These are phyloP conservation scores for Discostella stelligeroides DNA, from an alignment of 108 stramenopile species.

Conservation along the genomic window DNA sequence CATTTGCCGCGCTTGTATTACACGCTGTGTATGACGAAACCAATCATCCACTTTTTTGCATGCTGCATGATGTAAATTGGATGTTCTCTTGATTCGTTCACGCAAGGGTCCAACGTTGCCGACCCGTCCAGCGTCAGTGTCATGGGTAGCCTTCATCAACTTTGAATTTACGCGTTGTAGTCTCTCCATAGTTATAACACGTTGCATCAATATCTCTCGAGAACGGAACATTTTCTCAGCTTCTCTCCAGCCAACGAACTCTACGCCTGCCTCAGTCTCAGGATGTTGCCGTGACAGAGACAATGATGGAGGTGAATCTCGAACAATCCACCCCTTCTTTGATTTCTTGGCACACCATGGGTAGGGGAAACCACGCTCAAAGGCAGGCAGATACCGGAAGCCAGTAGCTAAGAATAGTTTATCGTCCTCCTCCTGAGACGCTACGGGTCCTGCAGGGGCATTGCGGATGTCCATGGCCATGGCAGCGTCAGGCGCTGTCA, in stretches of 20 bases:
- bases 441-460: neutral
- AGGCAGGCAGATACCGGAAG: constrained; percentile 20
- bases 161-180: too few relatives aligned
- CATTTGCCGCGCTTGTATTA: neutral
- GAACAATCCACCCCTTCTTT: constrained; percentile 21
- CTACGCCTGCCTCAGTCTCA: neutral
- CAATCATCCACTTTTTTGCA: constrained; percentile 10
- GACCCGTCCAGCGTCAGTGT: neutral
- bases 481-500: too few relatives aligned
- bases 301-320: constrained; percentile 14
- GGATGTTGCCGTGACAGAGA: neutral
- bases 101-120: neutral
- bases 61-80: neutral
- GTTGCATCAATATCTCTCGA: constrained; percentile 4
- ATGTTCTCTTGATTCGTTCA: neutral
- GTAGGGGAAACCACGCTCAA: constrained; percentile 28
- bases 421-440: constrained; percentile 6
- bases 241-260: constrained; percentile 30
- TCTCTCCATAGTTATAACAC: neutral
- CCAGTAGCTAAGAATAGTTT: constrained; percentile 24
- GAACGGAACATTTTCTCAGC: constrained; percentile 21
- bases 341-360: constrained; percentile 39
- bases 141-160: neutral
- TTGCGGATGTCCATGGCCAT: neutral
- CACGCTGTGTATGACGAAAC: constrained; percentile 15